Evolutionary conservation across 441 rosid species (phyloP).

Genomic region (Mallotus japonicus): DNA sequence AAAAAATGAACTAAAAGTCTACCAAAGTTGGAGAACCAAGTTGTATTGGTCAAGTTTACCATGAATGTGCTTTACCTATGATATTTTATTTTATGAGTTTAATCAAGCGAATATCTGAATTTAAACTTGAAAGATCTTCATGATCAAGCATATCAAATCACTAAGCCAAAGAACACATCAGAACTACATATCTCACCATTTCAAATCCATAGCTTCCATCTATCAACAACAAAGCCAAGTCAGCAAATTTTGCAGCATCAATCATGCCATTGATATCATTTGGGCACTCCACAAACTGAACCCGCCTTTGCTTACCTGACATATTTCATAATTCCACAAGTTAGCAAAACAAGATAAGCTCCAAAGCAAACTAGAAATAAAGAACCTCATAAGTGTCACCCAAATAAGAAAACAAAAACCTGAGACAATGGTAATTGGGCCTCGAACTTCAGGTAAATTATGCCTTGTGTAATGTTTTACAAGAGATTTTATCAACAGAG

Average conservation of each 20-base stretch:
- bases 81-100: not conserved
- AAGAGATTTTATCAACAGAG: slow-evolving; percentile 71
- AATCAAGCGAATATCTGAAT: slow-evolving; percentile 2
- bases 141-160: not conserved
- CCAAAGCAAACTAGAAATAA: slow-evolving; percentile 2
- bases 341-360: slow-evolving; percentile 18
- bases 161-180: slow-evolving; percentile 10
- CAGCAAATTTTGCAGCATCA: slow-evolving; percentile 88
- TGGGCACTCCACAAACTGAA: slow-evolving; percentile 94
- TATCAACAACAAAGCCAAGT: slow-evolving; percentile 76
- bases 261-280: slow-evolving; percentile 95
- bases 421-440: slow-evolving; percentile 82
- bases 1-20: not conserved
- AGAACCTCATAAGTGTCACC: not conserved
- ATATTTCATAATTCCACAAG: slow-evolving; percentile 24
- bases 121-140: not conserved
- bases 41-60: no score
- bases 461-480: slow-evolving; percentile 79
- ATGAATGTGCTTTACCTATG: not conserved
- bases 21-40: no score
- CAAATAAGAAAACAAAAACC: slow-evolving; percentile 38
- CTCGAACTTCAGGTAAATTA: slow-evolving; percentile 79
- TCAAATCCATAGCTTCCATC: slow-evolving; percentile 98
- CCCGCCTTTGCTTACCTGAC: slow-evolving; percentile 67
- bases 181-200: slow-evolving; percentile 65